Evolutionary conservation across 2,329 filamentous ascomycete species (phyloP).

Genomic region (Exophiala alcalophila): DNA sequence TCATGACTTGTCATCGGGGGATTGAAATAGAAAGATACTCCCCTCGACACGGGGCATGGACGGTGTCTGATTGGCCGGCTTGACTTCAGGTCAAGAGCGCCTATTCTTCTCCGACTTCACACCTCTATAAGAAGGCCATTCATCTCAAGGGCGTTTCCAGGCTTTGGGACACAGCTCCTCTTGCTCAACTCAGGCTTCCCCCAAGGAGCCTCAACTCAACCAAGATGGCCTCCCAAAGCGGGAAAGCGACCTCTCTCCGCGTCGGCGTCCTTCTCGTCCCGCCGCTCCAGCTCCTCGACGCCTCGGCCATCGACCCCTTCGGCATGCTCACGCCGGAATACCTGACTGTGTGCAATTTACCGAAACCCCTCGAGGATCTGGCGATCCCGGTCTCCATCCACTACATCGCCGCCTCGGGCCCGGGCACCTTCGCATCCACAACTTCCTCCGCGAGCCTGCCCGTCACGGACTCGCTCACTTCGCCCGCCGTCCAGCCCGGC

Average conservation of each 20-base stretch:
- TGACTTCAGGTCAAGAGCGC: no score
- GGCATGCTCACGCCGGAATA: constrained; percentile 37
- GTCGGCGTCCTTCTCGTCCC: constrained; percentile 39
- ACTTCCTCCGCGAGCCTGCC: constrained; percentile 35
- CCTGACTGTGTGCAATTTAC: constrained; percentile 34
- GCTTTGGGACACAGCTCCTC: background rate
- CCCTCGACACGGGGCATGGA: no score
- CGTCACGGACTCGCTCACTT: constrained; percentile 33
- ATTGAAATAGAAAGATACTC: no score
- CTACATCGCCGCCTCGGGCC: constrained; percentile 33
- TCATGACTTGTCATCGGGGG: no score
- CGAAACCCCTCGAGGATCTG: constrained; percentile 31
- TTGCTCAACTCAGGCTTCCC: background rate
- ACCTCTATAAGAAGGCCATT: no score
- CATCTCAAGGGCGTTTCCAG: no score
- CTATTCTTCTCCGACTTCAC: no score
- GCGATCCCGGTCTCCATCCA: constrained; percentile 28
- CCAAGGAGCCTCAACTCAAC: background rate
- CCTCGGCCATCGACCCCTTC: constrained; percentile 40
- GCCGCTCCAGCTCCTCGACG: constrained; percentile 41
- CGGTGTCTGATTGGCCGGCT: no score
- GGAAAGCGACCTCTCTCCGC: constrained; percentile 26
- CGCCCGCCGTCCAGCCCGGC: constrained; percentile 36
- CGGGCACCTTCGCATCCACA: constrained; percentile 18
- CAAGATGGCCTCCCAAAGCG: background rate